Evolutionary conservation across 768 basidiomycete species (phyloP).

Genomic region (Calocybe indica): DNA sequence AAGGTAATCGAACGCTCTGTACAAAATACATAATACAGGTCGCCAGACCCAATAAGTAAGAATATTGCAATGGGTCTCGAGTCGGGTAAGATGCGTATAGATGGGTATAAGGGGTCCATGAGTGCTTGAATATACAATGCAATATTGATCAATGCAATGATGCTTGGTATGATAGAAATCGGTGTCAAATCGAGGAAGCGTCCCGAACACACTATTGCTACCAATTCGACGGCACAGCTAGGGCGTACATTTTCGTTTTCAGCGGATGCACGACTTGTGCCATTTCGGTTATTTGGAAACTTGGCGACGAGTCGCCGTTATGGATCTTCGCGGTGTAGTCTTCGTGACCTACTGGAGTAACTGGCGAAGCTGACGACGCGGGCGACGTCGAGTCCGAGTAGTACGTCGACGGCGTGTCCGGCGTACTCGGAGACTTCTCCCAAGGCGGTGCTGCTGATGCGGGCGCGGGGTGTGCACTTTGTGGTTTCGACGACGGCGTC

Average conservation of each 20-base stretch:
- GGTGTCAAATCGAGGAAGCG: too few species aligned
- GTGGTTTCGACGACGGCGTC: conserved; percentile 23
- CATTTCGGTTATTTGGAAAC: conserved; percentile 27
- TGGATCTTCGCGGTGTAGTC: conserved; percentile 46
- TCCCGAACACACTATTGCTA: conserved; percentile 23
- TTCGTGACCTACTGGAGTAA: conserved; percentile 49
- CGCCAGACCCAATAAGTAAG: too few species aligned
- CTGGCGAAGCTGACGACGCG: conserved; percentile 56
- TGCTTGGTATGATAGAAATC: too few species aligned
- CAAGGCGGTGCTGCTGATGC: conserved; percentile 20
- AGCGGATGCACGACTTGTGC: conserved; percentile 33
- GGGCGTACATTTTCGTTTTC: conserved; percentile 61
- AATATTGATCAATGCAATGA: too few species aligned
- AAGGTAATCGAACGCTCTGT: too few species aligned
- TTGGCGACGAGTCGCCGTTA: conserved; percentile 32
- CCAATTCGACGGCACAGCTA: conserved; percentile 58
- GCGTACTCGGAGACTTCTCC: conserved; percentile 27
- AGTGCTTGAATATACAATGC: too few species aligned
- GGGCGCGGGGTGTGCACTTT: conserved; percentile 21
- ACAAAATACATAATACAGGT: too few species aligned
- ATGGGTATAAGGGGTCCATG: too few species aligned
- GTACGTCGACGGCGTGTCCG: conserved; percentile 50
- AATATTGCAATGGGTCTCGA: too few species aligned
- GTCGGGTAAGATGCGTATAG: too few species aligned
- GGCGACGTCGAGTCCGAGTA: conserved; percentile 51